phyloP scores from a whole-genome alignment of 257 asterid species.

The Parsonsia alboflavescens region DNA sequence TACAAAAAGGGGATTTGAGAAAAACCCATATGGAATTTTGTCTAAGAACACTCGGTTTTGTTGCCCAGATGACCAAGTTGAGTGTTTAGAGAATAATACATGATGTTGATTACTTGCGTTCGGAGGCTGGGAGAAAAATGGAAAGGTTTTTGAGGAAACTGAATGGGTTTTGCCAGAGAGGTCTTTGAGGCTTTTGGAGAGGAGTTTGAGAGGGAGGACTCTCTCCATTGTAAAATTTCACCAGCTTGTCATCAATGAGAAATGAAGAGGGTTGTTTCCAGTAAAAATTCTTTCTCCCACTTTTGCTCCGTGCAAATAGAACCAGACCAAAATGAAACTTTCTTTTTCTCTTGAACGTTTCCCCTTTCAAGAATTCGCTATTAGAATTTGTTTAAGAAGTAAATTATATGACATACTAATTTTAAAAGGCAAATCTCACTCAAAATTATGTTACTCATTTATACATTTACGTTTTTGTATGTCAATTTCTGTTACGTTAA shows the following conservation, averaged over 20 bases:
- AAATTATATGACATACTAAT: too few relatives aligned
- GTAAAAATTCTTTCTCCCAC: not conserved
- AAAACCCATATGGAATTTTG: slow-evolving; percentile 19
- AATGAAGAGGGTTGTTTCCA: not conserved
- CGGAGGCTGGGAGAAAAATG: not conserved
- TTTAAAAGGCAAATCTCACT: too few relatives aligned
- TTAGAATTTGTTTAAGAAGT: too few relatives aligned
- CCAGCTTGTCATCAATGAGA: not conserved
- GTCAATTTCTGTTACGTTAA: too few relatives aligned
- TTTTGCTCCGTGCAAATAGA: not conserved
- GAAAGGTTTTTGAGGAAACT: slow-evolving; percentile 2
- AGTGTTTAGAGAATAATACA: slow-evolving; percentile 15
- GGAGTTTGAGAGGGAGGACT: slow-evolving; percentile 12
- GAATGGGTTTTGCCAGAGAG: slow-evolving; percentile 7
- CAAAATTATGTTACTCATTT: too few relatives aligned
- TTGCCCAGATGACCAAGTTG: slow-evolving; percentile 13
- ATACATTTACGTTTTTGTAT: too few relatives aligned
- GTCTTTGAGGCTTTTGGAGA: slow-evolving; percentile 15
- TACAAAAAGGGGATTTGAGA: slow-evolving; percentile 13
- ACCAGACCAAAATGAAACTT: not conserved
- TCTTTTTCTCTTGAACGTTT: not conserved
- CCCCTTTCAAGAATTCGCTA: too few relatives aligned
- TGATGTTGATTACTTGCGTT: slow-evolving; percentile 4
- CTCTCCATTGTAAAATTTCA: slow-evolving; percentile 19
- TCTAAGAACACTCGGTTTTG: slow-evolving; percentile 1